Conservation (phyloP, 1,139 yeast genomes). For the Yamadazyma conglobata region DNA sequence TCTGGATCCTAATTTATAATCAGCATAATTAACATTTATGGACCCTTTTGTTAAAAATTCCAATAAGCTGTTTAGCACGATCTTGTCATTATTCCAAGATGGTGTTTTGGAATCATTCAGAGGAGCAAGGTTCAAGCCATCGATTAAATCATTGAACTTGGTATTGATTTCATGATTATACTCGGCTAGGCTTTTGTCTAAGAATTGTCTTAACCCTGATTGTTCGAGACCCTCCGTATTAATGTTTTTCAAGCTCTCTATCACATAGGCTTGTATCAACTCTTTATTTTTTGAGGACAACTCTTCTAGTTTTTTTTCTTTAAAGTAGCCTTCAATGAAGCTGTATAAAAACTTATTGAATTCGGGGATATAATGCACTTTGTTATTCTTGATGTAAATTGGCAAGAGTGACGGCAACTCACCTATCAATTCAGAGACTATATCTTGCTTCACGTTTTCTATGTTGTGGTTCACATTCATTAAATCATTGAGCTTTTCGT, state of each 20-base stretch:
- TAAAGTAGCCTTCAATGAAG: constrained; percentile 30
- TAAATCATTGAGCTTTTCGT: constrained; percentile 18
- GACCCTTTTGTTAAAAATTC: constrained; percentile 36
- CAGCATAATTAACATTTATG: constrained; percentile 40
- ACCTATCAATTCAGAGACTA: constrained; percentile 21
- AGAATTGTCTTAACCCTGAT: constrained; percentile 19
- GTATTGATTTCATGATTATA: constrained; percentile 24
- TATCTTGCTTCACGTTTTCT: constrained; percentile 19
- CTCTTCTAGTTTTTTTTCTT: constrained; percentile 14
- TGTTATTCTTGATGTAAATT: constrained; percentile 29
- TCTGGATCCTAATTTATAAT: constrained; percentile 37
- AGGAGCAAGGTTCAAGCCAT: constrained; percentile 15
- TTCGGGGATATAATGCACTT: constrained; percentile 39
- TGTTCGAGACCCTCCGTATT: constrained; percentile 17
- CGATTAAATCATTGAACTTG: constrained; percentile 28
- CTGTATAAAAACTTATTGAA: constrained; percentile 36
- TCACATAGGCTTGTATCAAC: constrained; percentile 19
- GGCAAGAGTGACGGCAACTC: constrained; percentile 32
- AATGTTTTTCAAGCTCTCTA: constrained; percentile 7
- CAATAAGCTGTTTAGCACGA: constrained; percentile 25
- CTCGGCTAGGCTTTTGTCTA: constrained; percentile 21
- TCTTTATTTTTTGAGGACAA: constrained; percentile 16
- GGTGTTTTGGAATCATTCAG: constrained; percentile 4
- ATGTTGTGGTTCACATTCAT: constrained; percentile 17
- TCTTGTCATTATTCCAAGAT: constrained; percentile 12